phyloP scores from a whole-genome alignment of 2,329 filamentous ascomycete genomes.

The Pseudonectria buxi region DNA sequence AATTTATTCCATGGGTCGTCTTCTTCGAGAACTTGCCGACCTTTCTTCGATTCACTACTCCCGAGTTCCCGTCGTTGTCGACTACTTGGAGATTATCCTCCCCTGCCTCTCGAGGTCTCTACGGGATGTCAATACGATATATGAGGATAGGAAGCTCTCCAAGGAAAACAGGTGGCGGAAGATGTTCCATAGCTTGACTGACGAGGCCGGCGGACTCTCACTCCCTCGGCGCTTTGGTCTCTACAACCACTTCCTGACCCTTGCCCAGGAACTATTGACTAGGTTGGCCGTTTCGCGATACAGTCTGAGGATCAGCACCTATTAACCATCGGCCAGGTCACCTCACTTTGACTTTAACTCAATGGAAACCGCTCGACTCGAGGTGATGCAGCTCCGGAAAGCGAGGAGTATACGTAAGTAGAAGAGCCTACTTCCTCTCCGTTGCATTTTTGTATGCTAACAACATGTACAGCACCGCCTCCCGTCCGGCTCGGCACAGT shows the following conservation, averaged over 20 bases:
- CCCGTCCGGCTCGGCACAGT: conserved; percentile 28
- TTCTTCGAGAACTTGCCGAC: conserved; percentile 50
- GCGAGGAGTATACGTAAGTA: conserved; percentile 46
- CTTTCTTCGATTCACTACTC: conserved; percentile 44
- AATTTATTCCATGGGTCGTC: conserved; percentile 35
- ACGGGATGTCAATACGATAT: conserved; percentile 44
- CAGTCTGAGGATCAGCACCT: not conserved
- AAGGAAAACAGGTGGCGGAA: conserved; percentile 48
- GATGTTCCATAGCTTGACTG: conserved; percentile 51
- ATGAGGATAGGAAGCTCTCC: conserved; percentile 42
- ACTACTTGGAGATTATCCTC: conserved; percentile 50
- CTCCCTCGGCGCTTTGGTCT: conserved; percentile 48
- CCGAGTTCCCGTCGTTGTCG: conserved; percentile 44
- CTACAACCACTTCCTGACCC: conserved; percentile 48
- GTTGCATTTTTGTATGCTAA: conserved; percentile 5
- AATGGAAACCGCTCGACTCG: conserved; percentile 42
- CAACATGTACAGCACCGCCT: conserved; percentile 27
- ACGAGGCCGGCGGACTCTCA: conserved; percentile 44
- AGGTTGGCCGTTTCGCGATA: conserved; percentile 32
- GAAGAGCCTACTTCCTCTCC: not conserved
- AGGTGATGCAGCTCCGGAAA: conserved; percentile 46
- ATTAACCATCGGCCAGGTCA: conserved; percentile 25
- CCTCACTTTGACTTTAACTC: conserved; percentile 49
- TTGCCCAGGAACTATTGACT: conserved; percentile 43
- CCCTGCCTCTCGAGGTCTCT: conserved; percentile 49